Evolutionary conservation across 768 basidiomycete species (phyloP), one percentile per base, ranked within the genome.

Genomic region (Tremella mesenterica): DNA sequence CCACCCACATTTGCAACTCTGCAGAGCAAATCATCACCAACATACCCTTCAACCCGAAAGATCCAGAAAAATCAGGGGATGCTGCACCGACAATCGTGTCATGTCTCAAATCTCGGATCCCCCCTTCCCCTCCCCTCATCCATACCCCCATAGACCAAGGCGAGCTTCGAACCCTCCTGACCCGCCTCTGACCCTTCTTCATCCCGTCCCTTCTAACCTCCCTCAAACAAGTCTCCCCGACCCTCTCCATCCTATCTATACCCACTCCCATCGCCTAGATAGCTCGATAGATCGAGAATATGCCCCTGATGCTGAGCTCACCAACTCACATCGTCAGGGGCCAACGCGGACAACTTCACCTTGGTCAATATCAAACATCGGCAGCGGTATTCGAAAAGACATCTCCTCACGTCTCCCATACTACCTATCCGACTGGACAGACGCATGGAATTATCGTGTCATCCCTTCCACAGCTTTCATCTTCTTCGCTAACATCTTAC

Each of bases 391-490:
- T 61, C 54, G 77, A 16, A 74, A 76, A 31, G 91, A 95, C 72
- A 76, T 93, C 13, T 77, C 75, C 43, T 77, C 84, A 1, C 79
- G 91, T 36, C 75, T 77, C 1, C 88, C 89, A 0, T 91, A 81
- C 78, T 96, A 93, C 70, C 53, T 77, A 29, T 84, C 81, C 50
- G 89, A 95, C 74, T 96, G 91, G 91, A 81, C 77, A 9, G 88
- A 92, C 70, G 89, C 86, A 5, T 89, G 85, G 83, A 88, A 88
- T 67, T 93, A 93, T 72, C 78, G 92, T 46, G 88, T 93, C 6
- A 64, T 92, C 5, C 90, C 90, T 5, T 85, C 89, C 0, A 88
- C 88, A 4, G 82, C 84, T 28, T 56, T 61, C 36, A 65, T 62
- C 47, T 66, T 70, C 61, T 64, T 60, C 65, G 53, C 61, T 47